A percentile compares a stretch with the other conserved stretches of the same genome.
These are phyloP conservation scores for Ascoidea asiatica DNA, from an alignment of 805 yeast genomes.

Conservation along the genomic window DNA sequence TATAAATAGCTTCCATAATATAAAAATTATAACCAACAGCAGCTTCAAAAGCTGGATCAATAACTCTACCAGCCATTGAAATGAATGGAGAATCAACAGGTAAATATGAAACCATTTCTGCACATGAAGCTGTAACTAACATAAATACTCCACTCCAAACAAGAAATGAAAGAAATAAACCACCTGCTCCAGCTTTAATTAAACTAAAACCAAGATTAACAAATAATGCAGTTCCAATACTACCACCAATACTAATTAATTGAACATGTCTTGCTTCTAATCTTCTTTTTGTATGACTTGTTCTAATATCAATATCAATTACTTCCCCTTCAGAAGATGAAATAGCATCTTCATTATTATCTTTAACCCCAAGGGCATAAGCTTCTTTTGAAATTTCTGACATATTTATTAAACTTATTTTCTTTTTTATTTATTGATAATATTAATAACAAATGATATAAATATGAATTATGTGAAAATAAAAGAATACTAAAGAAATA, in stretches of 20 bases:
- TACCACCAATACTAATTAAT: slow-evolving; percentile 65
- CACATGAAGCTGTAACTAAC: slow-evolving; percentile 50
- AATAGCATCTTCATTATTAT: not conserved
- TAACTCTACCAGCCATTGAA: slow-evolving; percentile 47
- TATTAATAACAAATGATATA: too few species aligned
- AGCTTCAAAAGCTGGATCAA: slow-evolving; percentile 53
- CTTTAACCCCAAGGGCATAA: not conserved
- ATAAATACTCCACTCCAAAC: slow-evolving; percentile 51
- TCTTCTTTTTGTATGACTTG: slow-evolving; percentile 24
- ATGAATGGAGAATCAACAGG: slow-evolving; percentile 51
- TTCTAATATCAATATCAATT: not conserved
- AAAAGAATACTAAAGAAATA: too few species aligned
- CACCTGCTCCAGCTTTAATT: slow-evolving; percentile 49
- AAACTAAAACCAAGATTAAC: slow-evolving; percentile 47
- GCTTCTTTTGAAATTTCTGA: not conserved
- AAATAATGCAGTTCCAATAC: slow-evolving; percentile 62
- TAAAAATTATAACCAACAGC: slow-evolving; percentile 61
- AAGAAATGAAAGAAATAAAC: slow-evolving; percentile 43
- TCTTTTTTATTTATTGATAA: too few species aligned
- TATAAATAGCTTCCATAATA: slow-evolving; percentile 63
- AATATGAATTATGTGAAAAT: too few species aligned
- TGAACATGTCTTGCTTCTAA: slow-evolving; percentile 52
- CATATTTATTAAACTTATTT: too few species aligned
- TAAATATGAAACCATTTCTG: slow-evolving; percentile 67
- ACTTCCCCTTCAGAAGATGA: not conserved